phyloP scores from a whole-genome alignment of 140 eudicot species.

The Erigeron philadelphicus region DNA sequence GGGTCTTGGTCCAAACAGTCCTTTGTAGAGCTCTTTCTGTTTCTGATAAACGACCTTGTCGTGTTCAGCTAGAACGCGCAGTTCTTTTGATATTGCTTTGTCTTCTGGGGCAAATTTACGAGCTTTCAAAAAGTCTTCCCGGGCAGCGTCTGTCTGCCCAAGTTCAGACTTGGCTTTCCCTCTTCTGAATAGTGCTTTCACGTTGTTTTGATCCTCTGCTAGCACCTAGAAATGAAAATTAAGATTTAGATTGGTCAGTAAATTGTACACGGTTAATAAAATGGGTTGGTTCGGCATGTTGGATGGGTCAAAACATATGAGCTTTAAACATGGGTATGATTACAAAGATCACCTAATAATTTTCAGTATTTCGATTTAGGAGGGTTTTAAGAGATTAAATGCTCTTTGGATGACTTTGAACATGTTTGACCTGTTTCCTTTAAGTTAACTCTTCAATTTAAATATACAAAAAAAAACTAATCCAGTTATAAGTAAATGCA shows the following conservation, averaged over 20 bases:
- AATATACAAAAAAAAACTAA: neutral
- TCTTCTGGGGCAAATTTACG: conserved; percentile 78
- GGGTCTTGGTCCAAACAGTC: conserved; percentile 78
- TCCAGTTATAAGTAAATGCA: neutral
- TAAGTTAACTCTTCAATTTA: neutral
- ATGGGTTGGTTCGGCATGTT: neutral
- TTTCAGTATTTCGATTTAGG: neutral
- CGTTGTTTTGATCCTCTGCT: conserved; percentile 79
- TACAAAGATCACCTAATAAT: neutral
- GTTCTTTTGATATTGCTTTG: conserved; percentile 71
- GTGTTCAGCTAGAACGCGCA: conserved; percentile 65
- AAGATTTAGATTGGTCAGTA: neutral
- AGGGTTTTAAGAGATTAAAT: neutral
- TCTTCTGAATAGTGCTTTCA: conserved; percentile 80
- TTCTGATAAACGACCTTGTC: conserved; percentile 86
- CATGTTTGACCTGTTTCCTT: neutral
- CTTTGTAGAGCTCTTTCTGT: conserved; percentile 94
- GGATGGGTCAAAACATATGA: neutral
- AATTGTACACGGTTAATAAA: neutral
- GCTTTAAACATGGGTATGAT: neutral
- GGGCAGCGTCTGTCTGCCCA: conserved; percentile 93
- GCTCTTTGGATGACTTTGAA: neutral
- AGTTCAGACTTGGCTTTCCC: conserved; percentile 95
- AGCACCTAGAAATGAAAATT: conserved; percentile 46
- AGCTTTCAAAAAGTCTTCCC: conserved; percentile 82